Evolutionary conservation across 768 basidiomycete genomes (phyloP).

Genomic region (Termitomyces sp.): DNA sequence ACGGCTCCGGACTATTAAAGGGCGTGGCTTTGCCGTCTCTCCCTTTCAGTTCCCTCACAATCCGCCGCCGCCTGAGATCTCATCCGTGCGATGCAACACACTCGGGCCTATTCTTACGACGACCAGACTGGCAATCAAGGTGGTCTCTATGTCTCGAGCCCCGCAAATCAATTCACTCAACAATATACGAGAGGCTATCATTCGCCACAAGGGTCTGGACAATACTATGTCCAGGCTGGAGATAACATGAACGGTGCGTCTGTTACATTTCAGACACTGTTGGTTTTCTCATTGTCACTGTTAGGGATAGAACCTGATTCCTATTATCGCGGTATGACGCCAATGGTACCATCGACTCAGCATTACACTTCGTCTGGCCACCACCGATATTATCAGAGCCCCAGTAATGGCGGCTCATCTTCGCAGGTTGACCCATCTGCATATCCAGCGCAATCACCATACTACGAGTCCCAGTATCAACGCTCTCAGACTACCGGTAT

Average conservation of each 20-base stretch:
- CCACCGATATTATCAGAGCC: conserved; percentile 20
- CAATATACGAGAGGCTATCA: conserved; percentile 23
- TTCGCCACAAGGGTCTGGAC: conserved; percentile 26
- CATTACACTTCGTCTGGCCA: conserved; percentile 25
- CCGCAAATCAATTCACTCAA: conserved; percentile 25
- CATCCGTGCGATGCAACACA: conserved; percentile 33
- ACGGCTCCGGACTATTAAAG: conserved; percentile 44
- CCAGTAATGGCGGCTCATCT: conserved; percentile 19
- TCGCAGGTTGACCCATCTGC: conserved; percentile 11
- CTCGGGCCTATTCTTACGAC: conserved; percentile 41
- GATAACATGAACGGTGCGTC: conserved; percentile 17
- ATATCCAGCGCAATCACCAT: conserved; percentile 18
- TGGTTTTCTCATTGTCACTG: background rate
- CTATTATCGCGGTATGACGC: conserved; percentile 36
- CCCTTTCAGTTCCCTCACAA: conserved; percentile 20
- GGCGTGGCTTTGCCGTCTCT: conserved; percentile 23
- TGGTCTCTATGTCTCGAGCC: conserved; percentile 20
- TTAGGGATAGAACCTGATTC: conserved; percentile 16
- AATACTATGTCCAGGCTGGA: conserved; percentile 29
- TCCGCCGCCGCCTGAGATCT: conserved; percentile 22
- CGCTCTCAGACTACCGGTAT: conserved; percentile 15
- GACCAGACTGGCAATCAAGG: conserved; percentile 29
- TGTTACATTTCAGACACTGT: background rate
- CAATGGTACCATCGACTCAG: conserved; percentile 24
- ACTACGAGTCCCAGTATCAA: conserved; percentile 19